Conservation (phyloP, 1,284 basidiomycete genomes). For the Ganoderma meredithae region DNA sequence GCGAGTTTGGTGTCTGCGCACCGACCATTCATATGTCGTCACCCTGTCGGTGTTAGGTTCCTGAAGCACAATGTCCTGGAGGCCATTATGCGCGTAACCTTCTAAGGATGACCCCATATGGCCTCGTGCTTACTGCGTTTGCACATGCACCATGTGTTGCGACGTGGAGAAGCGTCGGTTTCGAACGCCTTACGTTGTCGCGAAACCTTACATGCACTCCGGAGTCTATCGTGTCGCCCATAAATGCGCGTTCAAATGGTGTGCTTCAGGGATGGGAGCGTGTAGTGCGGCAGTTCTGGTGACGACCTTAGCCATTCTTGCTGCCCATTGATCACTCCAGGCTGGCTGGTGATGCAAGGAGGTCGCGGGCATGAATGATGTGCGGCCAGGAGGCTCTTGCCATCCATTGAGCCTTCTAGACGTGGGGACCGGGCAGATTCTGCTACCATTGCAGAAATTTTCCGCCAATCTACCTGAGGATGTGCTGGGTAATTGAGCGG, state of each 20-base stretch:
- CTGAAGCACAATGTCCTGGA: slow-evolving; percentile 13
- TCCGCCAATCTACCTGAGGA: no score
- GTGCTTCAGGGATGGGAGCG: neutral
- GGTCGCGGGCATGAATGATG: no score
- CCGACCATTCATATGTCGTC: neutral
- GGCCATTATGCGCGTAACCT: slow-evolving; percentile 20
- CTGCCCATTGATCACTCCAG: neutral
- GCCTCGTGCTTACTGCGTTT: slow-evolving; percentile 14
- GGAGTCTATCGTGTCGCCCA: neutral
- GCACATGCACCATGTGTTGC: slow-evolving; percentile 13
- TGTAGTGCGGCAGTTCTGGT: neutral
- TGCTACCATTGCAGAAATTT: no score
- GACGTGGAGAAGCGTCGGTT: slow-evolving; percentile 7
- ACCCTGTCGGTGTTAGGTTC: slow-evolving; percentile 4
- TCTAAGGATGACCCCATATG: slow-evolving; percentile 9
- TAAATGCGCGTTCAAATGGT: neutral
- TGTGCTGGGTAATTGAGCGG: no score
- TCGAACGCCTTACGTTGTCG: slow-evolving; percentile 7
- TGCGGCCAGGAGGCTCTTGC: no score
- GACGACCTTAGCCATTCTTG: neutral
- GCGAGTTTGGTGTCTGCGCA: slow-evolving; percentile 1
- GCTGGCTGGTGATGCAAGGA: no score
- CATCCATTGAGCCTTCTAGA: no score
- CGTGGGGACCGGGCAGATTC: no score
- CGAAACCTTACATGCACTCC: slow-evolving; percentile 2